Evolutionary conservation across 2,329 filamentous ascomycete genomes (phyloP), one percentile per base, ranked within the genome.

Genomic region (Aquanectria penicillioides): DNA sequence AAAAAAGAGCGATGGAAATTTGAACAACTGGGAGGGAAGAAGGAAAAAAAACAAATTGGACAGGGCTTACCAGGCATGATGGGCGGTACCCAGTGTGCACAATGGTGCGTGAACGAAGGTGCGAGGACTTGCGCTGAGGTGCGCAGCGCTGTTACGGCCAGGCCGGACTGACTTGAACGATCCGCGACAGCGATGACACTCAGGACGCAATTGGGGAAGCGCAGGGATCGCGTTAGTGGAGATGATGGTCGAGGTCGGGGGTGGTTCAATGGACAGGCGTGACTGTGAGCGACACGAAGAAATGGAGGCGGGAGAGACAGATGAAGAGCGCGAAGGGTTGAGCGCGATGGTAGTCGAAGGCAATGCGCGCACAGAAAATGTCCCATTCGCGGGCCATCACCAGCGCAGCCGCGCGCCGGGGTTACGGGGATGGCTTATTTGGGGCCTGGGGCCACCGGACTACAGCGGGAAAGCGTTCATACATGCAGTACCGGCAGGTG

Each of bases 31-130:
- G 17, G 28, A 20, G 36, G 23, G 18, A 6, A 26, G 40, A 25
- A n/a, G 11, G 17, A 29, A 25, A n/a, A 49, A 9, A 41, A 36
- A 37, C 18, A 51, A 40, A 23, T 23, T 49, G 15, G 20, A n/a
- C 41, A 37, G 11, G 43, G 36, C 43, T 59, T 59, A 59, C 56
- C 50, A 26, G 56, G 56, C 56, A 59, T 59, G 56, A 50, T 55
- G 49, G 40, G 34, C 38, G 41, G 49, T 29, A 34, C 20, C 20
- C 26, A 18, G 52, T 26, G 49, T 29, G 28, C 20, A 22, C 26
- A 18, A 44, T 26, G 20, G 41, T 48, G 52, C 36, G 36, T 18
- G 28, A n/a, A 23, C 43, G 41, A 29, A 37, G 13, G 36, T 34
- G 33, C 12, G 15, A 23, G 36, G 33, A 23, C 22, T 44, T 57